Percentiles rank a stretch among this genome's conserved stretches.
Evolutionary conservation across 2,329 filamentous ascomycete species (phyloP).

Genomic region (Fusarium nurragi): DNA sequence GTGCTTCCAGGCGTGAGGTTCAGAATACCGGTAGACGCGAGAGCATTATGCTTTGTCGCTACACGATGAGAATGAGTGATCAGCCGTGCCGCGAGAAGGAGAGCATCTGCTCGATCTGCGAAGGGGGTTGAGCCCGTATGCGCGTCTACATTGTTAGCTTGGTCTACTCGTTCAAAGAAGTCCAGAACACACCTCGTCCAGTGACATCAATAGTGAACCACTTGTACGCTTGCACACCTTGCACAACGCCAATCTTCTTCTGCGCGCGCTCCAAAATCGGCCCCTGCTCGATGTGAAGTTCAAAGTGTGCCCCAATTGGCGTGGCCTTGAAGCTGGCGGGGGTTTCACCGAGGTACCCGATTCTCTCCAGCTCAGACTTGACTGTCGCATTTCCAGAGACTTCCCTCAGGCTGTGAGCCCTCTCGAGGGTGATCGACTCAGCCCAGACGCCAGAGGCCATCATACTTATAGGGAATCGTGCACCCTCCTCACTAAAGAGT

Average conservation of each 20-base stretch:
- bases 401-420: constrained; percentile 72
- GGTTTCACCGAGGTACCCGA: constrained; percentile 72
- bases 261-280: constrained; percentile 35
- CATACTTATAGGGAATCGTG: constrained; percentile 81
- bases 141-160: constrained; percentile 45
- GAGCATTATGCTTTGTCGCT: constrained; percentile 38
- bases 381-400: constrained; percentile 48
- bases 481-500: constrained; percentile 75
- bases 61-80: constrained; percentile 43
- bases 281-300: constrained; percentile 69
- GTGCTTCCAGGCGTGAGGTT: constrained; percentile 64
- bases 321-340: constrained; percentile 34
- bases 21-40: constrained; percentile 46
- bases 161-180: fast-evolving
- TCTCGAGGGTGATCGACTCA: constrained; percentile 68
- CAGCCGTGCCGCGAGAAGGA: constrained; percentile 44
- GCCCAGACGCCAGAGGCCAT: constrained; percentile 81
- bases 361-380: constrained; percentile 68
- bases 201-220: constrained; percentile 43
- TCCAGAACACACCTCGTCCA: constrained; percentile 34
- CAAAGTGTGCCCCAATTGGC: constrained; percentile 80
- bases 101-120: constrained; percentile 45
- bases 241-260: constrained; percentile 31
- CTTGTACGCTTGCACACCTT: constrained; percentile 42
- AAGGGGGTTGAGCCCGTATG: constrained; percentile 46